Evolutionary conservation across 2,329 filamentous ascomycete species (phyloP).

Genomic region (Fusarium denticulatum): DNA sequence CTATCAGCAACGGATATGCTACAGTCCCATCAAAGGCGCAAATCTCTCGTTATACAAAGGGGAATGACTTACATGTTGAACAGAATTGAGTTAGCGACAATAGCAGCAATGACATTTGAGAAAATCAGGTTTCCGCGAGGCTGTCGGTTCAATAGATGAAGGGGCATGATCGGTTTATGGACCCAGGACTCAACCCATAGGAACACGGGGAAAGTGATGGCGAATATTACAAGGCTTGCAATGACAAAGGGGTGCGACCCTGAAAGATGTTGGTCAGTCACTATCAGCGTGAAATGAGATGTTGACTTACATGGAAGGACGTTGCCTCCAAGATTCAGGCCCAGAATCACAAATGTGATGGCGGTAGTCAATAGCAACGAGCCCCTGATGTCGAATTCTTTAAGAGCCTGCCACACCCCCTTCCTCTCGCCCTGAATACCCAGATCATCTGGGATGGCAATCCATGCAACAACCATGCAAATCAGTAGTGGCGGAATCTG

Average conservation of each 20-base stretch:
- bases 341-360: slow-evolving; percentile 68
- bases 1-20: not conserved
- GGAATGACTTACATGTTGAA: slow-evolving; percentile 63
- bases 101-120: slow-evolving; percentile 61
- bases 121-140: slow-evolving; percentile 69
- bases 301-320: slow-evolving; percentile 63
- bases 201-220: slow-evolving; percentile 60
- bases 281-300: too few relatives aligned
- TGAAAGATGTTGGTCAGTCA: slow-evolving; percentile 40
- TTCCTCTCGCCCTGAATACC: slow-evolving; percentile 58
- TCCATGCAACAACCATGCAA: slow-evolving; percentile 56
- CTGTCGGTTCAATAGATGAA: slow-evolving; percentile 59
- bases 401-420: slow-evolving; percentile 59
- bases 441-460: slow-evolving; percentile 63
- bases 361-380: slow-evolving; percentile 63
- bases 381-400: slow-evolving; percentile 66
- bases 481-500: slow-evolving; percentile 64
- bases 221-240: slow-evolving; percentile 59
- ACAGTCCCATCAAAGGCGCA: not conserved
- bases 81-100: slow-evolving; percentile 64
- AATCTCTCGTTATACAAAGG: not conserved
- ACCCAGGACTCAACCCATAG: slow-evolving; percentile 62
- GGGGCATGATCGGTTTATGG: slow-evolving; percentile 67
- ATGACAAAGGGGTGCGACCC: slow-evolving; percentile 69
- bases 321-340: slow-evolving; percentile 71